Conservation (phyloP, 1,284 basidiomycete genomes). For the Pisolithus thermaeus region DNA sequence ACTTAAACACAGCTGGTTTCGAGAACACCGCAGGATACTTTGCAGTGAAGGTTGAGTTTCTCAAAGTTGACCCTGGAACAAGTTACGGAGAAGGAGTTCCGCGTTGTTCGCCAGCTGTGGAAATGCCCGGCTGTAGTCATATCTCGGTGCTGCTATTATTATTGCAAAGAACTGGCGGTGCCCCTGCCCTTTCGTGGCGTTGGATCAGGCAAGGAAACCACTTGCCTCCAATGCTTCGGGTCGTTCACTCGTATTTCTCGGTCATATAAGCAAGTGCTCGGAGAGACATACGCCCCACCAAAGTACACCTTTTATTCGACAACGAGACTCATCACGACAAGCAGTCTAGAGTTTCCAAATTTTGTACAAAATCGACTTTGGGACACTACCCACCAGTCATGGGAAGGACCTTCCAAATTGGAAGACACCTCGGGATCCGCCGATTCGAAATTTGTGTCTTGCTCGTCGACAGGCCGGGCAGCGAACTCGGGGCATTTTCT, state of each 20-base stretch:
- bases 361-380: too few species aligned
- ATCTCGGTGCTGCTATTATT: too few species aligned
- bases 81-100: neutral
- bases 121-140: neutral
- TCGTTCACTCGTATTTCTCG: neutral
- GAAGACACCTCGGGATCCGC: neutral
- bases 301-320: too few species aligned
- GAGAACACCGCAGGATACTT: neutral
- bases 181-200: too few species aligned
- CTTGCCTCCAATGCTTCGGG: neutral
- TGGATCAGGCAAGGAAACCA: neutral
- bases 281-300: too few species aligned
- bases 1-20: neutral
- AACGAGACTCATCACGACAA: too few species aligned
- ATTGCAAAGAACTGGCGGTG: neutral
- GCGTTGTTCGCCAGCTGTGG: neutral
- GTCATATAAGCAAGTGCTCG: too few species aligned
- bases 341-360: too few species aligned
- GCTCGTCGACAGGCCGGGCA: slow-evolving; percentile 4
- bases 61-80: neutral
- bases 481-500: neutral
- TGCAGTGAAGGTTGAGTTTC: neutral
- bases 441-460: slow-evolving; percentile 7
- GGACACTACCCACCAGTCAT: neutral
- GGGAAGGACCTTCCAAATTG: neutral